Percentiles rank a stretch among this genome's conserved stretches.
phyloP scores from a whole-genome alignment of 2,329 filamentous ascomycete genomes.

The Pseudogymnoascus sp. region DNA sequence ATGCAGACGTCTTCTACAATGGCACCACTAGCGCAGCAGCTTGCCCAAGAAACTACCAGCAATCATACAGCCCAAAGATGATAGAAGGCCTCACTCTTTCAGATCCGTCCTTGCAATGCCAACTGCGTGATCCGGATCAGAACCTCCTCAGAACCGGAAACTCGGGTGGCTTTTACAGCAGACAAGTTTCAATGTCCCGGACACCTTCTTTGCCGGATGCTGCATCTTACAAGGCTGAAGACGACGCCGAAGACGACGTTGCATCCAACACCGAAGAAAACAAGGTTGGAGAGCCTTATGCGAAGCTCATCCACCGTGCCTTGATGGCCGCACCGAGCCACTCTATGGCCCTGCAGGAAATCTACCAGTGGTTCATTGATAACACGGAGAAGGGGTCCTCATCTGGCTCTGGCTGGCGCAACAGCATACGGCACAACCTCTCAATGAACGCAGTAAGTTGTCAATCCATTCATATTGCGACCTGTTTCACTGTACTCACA shows the following conservation, averaged over 20 bases:
- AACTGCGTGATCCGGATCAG: not conserved
- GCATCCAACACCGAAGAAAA: slow-evolving; percentile 23
- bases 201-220: slow-evolving; percentile 13
- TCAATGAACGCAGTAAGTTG: slow-evolving; percentile 84
- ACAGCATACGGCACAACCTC: slow-evolving; percentile 90
- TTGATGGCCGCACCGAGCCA: slow-evolving; percentile 60
- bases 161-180: not conserved
- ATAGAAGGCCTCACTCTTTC: not conserved
- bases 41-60: not conserved
- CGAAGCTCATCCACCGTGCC: slow-evolving; percentile 70
- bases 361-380: slow-evolving; percentile 83
- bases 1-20: not conserved
- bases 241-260: slow-evolving; percentile 23
- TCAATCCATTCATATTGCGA: slow-evolving; percentile 11
- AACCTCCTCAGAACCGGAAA: not conserved
- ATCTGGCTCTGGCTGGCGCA: slow-evolving; percentile 70
- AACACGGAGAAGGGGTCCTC: slow-evolving; percentile 70
- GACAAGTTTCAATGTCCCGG: slow-evolving; percentile 9
- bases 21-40: not conserved
- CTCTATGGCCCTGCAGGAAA: slow-evolving; percentile 73
- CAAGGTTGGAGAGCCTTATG: slow-evolving; percentile 58
- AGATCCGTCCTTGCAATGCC: not conserved
- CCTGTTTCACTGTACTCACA: slow-evolving; percentile 28
- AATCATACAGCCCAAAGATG: slow-evolving; percentile 1
- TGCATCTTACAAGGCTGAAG: slow-evolving; percentile 19